Evolutionary conservation across 2,329 filamentous ascomycete genomes (phyloP).

Genomic region (Colletotrichum musae): DNA sequence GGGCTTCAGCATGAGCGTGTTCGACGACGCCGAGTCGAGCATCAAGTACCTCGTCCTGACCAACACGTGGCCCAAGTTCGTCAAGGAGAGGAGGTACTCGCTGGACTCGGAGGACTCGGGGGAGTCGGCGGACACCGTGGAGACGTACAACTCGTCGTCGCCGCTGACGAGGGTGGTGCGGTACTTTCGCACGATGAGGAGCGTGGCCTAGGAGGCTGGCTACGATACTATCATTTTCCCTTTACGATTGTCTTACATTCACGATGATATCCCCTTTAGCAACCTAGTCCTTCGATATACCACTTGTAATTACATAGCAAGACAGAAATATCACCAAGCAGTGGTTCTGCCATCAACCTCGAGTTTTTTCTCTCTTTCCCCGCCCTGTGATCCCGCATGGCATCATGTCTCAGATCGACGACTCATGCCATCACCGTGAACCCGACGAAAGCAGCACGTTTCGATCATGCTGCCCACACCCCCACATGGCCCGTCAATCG

Average conservation of each 20-base stretch:
- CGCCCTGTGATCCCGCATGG: no score
- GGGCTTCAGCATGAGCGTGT: constrained; percentile 62
- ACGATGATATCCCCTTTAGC: constrained; percentile 24
- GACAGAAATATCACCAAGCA: not conserved
- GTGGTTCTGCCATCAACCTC: no score
- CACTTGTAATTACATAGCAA: not conserved
- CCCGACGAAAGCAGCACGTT: no score
- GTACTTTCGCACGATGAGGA: constrained; percentile 32
- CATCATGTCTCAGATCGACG: no score
- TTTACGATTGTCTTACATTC: constrained; percentile 2
- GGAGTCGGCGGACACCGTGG: constrained; percentile 30
- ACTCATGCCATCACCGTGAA: no score
- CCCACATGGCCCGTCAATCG: not conserved
- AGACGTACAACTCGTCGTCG: constrained; percentile 29
- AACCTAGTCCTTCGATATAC: not conserved
- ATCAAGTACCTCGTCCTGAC: constrained; percentile 67
- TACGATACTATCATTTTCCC: not conserved
- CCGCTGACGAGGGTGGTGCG: constrained; percentile 24
- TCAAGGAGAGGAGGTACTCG: constrained; percentile 42
- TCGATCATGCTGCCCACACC: no score
- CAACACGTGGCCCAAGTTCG: constrained; percentile 50
- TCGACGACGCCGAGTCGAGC: constrained; percentile 67
- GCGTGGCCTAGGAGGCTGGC: not conserved
- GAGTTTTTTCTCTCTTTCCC: no score
- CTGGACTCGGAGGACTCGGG: constrained; percentile 36